These are phyloP conservation scores for Cenchrus fungigraminus DNA, from an alignment of 176 grass and related monocot genomes.

Conservation along the genomic window DNA sequence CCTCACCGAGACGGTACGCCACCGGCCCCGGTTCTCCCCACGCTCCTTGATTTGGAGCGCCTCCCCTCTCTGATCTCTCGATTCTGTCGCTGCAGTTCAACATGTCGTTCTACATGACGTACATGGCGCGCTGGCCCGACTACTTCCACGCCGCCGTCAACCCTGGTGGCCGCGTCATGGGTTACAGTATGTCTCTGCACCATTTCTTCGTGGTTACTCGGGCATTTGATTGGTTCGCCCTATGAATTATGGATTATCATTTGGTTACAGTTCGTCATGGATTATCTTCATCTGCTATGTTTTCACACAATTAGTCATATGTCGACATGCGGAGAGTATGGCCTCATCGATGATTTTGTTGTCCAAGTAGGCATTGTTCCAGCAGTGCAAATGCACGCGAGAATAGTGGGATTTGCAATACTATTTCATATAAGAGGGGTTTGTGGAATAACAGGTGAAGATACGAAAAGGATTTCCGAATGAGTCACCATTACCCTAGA, in stretches of 20 bases:
- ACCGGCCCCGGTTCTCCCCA: neutral
- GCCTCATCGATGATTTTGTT: neutral
- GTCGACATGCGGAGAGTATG: neutral
- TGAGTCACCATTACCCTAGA: neutral
- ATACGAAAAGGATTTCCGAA: neutral
- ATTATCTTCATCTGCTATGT: neutral
- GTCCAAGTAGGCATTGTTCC: neutral
- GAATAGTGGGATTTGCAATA: neutral
- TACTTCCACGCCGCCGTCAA: slow-evolving; percentile 84
- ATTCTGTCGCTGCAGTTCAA: slow-evolving; percentile 65
- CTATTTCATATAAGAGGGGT: neutral
- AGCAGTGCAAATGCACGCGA: neutral
- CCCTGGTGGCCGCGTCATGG: slow-evolving; percentile 85
- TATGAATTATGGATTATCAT: neutral
- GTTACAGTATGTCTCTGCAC: slow-evolving; percentile 71
- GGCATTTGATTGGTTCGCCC: neutral
- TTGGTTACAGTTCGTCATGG: no score
- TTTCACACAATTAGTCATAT: neutral
- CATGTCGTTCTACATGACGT: slow-evolving; percentile 99
- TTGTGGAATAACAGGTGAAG: neutral
- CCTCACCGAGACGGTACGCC: slow-evolving; percentile 83
- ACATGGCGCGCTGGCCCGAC: slow-evolving; percentile 96
- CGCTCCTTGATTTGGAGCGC: neutral
- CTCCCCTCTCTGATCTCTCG: neutral
- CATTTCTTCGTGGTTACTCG: neutral